Evolutionary conservation across 441 rosid genomes (phyloP).

Genomic region (Populus hybrid): DNA sequence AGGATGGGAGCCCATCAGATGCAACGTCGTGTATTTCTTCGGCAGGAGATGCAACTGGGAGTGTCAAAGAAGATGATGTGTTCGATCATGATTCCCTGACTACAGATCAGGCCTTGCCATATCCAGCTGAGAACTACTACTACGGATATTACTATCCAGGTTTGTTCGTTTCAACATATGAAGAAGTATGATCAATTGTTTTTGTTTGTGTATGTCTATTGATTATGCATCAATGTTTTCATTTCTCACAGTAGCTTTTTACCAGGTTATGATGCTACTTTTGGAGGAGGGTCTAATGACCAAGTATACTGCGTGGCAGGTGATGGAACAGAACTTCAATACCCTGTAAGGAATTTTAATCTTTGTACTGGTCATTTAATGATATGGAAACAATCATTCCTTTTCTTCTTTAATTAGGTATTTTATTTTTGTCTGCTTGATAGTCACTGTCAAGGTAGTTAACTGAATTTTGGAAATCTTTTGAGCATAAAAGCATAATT

Average conservation of each 20-base stretch:
- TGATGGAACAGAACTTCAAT: conserved; percentile 46
- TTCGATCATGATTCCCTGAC: conserved; percentile 29
- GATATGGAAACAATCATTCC: neutral
- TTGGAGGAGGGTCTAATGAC: conserved; percentile 69
- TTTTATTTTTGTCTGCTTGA: neutral
- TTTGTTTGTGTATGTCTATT: neutral
- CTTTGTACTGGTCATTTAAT: neutral
- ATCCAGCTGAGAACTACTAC: conserved; percentile 49
- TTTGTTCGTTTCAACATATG: conserved; percentile 15
- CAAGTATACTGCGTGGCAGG: conserved; percentile 53
- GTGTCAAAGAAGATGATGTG: conserved; percentile 18
- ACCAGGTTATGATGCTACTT: conserved; percentile 22
- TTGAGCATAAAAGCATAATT: neutral
- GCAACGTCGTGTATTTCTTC: conserved; percentile 26
- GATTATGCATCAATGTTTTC: conserved; percentile 13
- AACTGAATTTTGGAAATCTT: neutral
- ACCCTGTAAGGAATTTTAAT: conserved; percentile 34
- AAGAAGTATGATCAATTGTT: neutral
- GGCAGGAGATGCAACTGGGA: conserved; percentile 18
- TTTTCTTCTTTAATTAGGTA: neutral
- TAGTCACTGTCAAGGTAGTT: neutral
- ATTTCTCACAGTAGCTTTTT: conserved; percentile 11
- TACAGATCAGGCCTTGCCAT: conserved; percentile 48
- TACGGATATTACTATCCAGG: conserved; percentile 81
- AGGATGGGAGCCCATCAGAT: conserved; percentile 34